Evolutionary conservation across 306 rosid species (phyloP).

Genomic region (Arachis stenosperma): DNA sequence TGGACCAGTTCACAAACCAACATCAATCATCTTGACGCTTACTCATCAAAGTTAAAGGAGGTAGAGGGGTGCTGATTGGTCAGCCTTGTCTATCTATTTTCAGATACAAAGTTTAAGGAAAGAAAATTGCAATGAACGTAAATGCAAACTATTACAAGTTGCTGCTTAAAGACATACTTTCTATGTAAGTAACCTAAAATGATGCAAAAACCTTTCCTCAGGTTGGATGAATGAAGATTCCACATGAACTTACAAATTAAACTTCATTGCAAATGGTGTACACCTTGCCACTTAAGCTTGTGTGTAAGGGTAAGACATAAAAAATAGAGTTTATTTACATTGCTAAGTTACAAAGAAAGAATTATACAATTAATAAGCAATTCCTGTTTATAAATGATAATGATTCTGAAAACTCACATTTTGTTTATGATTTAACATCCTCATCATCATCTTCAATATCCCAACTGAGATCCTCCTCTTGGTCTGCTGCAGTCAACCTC

Average conservation of each 20-base stretch:
- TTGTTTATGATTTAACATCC: slow-evolving; percentile 54
- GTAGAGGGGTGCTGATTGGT: too few relatives aligned
- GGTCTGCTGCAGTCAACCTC: slow-evolving; percentile 55
- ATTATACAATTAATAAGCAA: slow-evolving; percentile 40
- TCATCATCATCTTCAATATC: slow-evolving; percentile 76
- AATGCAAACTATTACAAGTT: background rate
- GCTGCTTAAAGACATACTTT: background rate
- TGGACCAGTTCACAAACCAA: slow-evolving; percentile 3
- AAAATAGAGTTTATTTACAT: slow-evolving; percentile 42
- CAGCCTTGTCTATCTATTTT: too few relatives aligned
- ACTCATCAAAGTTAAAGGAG: too few relatives aligned
- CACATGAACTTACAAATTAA: slow-evolving; percentile 29
- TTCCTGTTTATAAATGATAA: slow-evolving; percentile 33
- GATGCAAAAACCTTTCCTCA: slow-evolving; percentile 31
- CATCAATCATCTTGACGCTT: background rate
- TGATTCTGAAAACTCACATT: slow-evolving; percentile 11
- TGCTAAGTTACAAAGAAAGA: slow-evolving; percentile 36
- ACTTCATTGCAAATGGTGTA: slow-evolving; percentile 34
- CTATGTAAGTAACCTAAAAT: too few relatives aligned
- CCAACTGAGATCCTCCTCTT: slow-evolving; percentile 92
- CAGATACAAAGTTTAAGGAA: too few relatives aligned
- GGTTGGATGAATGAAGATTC: background rate
- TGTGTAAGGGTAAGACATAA: slow-evolving; percentile 1
- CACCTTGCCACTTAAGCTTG: slow-evolving; percentile 24
- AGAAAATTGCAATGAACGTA: too few relatives aligned